Conservation (phyloP, 2,329 filamentous ascomycete genomes). For the Blastomyces emzantsi region DNA sequence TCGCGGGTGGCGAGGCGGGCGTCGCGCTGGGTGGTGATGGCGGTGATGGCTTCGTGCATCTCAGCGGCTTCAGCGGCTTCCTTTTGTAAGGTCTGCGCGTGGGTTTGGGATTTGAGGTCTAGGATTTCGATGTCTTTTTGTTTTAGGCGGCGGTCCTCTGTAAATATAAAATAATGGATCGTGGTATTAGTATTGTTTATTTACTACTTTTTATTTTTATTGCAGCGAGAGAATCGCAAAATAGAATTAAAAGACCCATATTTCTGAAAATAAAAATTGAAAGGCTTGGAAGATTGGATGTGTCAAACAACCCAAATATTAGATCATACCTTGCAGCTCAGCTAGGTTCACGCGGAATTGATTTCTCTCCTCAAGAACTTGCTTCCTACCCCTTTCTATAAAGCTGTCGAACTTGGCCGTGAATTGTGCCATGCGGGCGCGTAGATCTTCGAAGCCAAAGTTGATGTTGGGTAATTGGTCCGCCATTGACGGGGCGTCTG, state of each 20-base stretch:
- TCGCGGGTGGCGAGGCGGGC: conserved; percentile 48
- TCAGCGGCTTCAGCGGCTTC: conserved; percentile 54
- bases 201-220: too few relatives aligned
- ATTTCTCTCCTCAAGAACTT: conserved; percentile 86
- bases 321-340: conserved; percentile 67
- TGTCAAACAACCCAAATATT: too few relatives aligned
- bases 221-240: conserved; percentile 9
- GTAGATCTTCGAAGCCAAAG: conserved; percentile 92
- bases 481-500: conserved; percentile 51
- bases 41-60: conserved; percentile 52
- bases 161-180: conserved; percentile 1
- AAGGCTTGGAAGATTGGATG: not conserved
- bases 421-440: conserved; percentile 90
- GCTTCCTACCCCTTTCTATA: conserved; percentile 82
- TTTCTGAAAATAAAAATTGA: not conserved
- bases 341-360: conserved; percentile 85
- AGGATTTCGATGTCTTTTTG: conserved; percentile 77
- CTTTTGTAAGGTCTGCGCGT: conserved; percentile 49
- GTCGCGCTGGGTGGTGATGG: conserved; percentile 48
- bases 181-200: not conserved
- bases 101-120: conserved; percentile 46
- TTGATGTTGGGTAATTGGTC: conserved; percentile 75
- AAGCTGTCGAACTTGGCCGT: conserved; percentile 85
- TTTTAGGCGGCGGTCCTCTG: conserved; percentile 88
- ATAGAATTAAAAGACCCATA: not conserved